Percentiles rank a stretch among this genome's conserved stretches.
Conservation (phyloP, 2,329 filamentous ascomycete species). For the Aspergillus latus region DNA sequence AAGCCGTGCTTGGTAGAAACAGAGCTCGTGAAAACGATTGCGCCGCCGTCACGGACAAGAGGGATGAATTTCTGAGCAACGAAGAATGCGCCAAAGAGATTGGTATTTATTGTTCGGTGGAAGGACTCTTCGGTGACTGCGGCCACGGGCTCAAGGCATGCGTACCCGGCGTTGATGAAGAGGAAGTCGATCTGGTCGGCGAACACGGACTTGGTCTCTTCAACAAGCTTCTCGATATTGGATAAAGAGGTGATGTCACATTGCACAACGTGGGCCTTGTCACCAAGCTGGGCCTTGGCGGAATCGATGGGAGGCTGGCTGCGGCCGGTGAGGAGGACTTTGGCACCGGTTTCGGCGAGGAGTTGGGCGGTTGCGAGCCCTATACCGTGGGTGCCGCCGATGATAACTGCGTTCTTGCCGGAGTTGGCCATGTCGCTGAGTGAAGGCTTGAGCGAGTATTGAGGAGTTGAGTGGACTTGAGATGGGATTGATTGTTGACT, state of each 20-base stretch:
- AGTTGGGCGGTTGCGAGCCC: conserved; percentile 16
- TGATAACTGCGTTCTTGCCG: conserved; percentile 10
- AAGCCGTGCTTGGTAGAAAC: conserved; percentile 9
- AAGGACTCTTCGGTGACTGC: conserved; percentile 11
- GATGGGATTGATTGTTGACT: neutral
- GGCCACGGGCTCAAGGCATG: conserved; percentile 10
- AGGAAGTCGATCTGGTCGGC: conserved; percentile 6
- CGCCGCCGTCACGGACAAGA: conserved; percentile 10
- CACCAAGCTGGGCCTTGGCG: conserved; percentile 3
- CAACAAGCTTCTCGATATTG: conserved; percentile 1
- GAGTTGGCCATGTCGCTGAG: conserved; percentile 1
- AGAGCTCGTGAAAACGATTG: conserved; percentile 16
- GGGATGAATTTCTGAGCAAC: conserved; percentile 10
- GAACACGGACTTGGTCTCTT: conserved; percentile 3
- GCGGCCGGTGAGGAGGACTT: conserved; percentile 18
- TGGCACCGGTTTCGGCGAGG: conserved; percentile 3
- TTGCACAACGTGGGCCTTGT: conserved; percentile 2
- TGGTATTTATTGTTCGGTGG: conserved; percentile 11
- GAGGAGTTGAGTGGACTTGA: neutral
- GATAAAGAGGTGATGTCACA: conserved; percentile 10
- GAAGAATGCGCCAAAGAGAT: conserved; percentile 17
- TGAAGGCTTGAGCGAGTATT: neutral
- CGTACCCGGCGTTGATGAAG: conserved; percentile 16
- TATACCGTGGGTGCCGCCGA: conserved; percentile 19
- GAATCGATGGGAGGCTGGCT: conserved; percentile 7